These are phyloP conservation scores for Candida ipomoeae DNA, from an alignment of 805 yeast genomes.

Conservation along the genomic window DNA sequence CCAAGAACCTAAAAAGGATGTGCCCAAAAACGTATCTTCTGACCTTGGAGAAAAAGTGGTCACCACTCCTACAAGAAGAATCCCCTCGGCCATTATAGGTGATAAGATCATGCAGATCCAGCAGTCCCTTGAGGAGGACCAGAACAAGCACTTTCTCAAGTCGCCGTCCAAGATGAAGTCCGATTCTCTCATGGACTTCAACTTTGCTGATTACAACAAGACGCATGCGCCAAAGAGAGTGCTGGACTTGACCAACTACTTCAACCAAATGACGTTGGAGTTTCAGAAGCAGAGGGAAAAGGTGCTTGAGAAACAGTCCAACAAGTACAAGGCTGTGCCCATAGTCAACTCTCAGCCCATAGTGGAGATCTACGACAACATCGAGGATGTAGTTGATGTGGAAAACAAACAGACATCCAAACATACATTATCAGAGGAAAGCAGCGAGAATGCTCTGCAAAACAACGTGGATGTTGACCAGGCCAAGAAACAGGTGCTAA, in stretches of 20 bases:
- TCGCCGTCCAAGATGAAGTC: constrained; percentile 9
- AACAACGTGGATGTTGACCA: background rate
- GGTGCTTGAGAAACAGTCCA: constrained; percentile 49
- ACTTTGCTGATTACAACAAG: constrained; percentile 1
- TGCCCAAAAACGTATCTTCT: background rate
- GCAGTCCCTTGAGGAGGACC: constrained; percentile 18
- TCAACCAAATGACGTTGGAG: constrained; percentile 77
- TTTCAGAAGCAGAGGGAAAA: constrained; percentile 89
- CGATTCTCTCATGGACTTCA: constrained; percentile 5
- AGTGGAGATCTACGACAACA: constrained; percentile 85
- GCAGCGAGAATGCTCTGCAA: background rate
- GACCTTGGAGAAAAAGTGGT: background rate
- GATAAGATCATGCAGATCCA: constrained; percentile 18
- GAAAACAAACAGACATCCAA: constrained; percentile 18
- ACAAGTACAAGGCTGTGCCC: constrained; percentile 65
- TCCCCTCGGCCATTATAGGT: constrained; percentile 18
- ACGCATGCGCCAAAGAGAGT: constrained; percentile 36
- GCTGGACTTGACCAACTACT: constrained; percentile 59
- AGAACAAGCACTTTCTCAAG: constrained; percentile 9
- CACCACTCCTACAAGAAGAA: constrained; percentile 8
- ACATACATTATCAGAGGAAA: background rate
- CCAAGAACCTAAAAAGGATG: background rate
- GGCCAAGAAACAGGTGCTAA: background rate
- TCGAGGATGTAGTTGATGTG: constrained; percentile 76
- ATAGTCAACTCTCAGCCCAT: constrained; percentile 76